These are phyloP conservation scores for Daldinia grandis DNA, from an alignment of 495 filamentous ascomycete species.

Conservation along the genomic window DNA sequence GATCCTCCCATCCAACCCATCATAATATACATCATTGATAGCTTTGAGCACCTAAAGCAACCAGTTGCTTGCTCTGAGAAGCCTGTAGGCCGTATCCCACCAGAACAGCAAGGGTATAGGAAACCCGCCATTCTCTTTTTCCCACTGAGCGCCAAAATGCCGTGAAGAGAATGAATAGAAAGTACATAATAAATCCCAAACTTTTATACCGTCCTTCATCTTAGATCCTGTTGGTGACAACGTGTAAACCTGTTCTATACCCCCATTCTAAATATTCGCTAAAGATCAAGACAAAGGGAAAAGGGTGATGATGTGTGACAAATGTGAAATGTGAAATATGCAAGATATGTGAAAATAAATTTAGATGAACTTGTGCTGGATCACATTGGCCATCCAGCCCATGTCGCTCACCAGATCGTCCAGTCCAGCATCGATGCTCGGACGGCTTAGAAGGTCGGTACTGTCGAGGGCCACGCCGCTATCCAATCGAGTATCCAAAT, in stretches of 20 bases:
- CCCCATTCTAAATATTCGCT: conserved; percentile 5
- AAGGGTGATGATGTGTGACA: neutral
- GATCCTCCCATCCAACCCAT: conserved; percentile 22
- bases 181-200: conserved; percentile 23
- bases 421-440: conserved; percentile 50
- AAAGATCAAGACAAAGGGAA: conserved; percentile 8
- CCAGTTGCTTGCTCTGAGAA: conserved; percentile 31
- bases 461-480: conserved; percentile 41
- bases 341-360: conserved; percentile 1
- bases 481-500: conserved; percentile 41
- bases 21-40: conserved; percentile 7
- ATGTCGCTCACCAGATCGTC: conserved; percentile 55
- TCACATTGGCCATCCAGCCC: conserved; percentile 57
- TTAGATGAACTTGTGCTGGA: conserved; percentile 44
- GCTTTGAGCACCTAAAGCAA: conserved; percentile 18
- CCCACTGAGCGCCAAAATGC: conserved; percentile 27
- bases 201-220: conserved; percentile 17
- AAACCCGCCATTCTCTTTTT: conserved; percentile 11
- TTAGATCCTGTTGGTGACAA: conserved; percentile 29
- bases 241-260: conserved; percentile 15
- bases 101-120: conserved; percentile 30
- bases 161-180: conserved; percentile 7
- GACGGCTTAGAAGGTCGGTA: conserved; percentile 43
- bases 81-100: conserved; percentile 5
- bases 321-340: conserved; percentile 6